phyloP scores from a whole-genome alignment of 495 filamentous ascomycete genomes.

The Cladorrhinum samala region DNA sequence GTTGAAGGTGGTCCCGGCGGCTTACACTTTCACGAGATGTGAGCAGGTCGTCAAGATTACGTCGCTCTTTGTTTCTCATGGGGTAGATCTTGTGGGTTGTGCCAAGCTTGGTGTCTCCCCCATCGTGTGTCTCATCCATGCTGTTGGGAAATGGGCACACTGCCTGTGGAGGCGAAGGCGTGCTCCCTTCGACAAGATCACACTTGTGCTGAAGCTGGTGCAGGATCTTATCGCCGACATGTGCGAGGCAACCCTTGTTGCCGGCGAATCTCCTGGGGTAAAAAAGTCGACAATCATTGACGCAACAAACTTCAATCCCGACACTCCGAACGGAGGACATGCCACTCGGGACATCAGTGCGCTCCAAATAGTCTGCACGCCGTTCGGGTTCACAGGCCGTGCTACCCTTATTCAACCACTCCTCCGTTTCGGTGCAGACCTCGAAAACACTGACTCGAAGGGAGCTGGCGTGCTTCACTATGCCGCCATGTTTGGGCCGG shows the following conservation, averaged over 20 bases:
- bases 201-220: background rate
- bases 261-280: background rate
- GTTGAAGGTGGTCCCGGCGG: too few species aligned
- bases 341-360: background rate
- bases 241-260: constrained; percentile 11
- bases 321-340: background rate
- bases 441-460: background rate
- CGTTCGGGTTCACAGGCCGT: background rate
- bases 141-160: background rate
- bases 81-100: background rate
- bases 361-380: constrained; percentile 3
- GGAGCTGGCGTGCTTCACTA: constrained; percentile 13
- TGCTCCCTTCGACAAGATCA: background rate
- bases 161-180: too few species aligned
- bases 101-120: background rate
- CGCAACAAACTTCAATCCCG: background rate
- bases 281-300: constrained; percentile 11
- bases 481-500: constrained; percentile 7
- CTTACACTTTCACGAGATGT: too few species aligned
- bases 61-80: background rate
- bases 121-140: background rate
- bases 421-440: constrained; percentile 8
- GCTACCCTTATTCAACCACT: background rate
- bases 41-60: background rate
- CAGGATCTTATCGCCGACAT: constrained; percentile 10